Conservation (phyloP, 768 basidiomycete species). For the Cystoderma amianthinum region DNA sequence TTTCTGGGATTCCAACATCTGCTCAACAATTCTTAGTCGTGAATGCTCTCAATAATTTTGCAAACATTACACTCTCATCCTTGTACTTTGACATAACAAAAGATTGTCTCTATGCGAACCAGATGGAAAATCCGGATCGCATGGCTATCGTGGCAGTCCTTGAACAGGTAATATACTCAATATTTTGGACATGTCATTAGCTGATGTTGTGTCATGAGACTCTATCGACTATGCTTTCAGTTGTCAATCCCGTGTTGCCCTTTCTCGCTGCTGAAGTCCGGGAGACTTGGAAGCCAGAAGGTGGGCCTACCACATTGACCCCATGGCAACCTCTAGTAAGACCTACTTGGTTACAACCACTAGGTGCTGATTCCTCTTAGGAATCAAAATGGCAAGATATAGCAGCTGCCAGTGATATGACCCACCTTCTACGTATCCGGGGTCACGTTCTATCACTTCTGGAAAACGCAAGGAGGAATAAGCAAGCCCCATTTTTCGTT, state of each 20-base stretch:
- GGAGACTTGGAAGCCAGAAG: slow-evolving; percentile 28
- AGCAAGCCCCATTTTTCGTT: slow-evolving; percentile 37
- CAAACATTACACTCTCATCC: slow-evolving; percentile 79
- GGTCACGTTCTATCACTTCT: slow-evolving; percentile 55
- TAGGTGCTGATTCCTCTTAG: no score
- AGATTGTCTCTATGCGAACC: slow-evolving; percentile 80
- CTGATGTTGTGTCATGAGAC: slow-evolving; percentile 31
- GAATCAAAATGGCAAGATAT: slow-evolving; percentile 54
- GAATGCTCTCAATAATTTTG: slow-evolving; percentile 66
- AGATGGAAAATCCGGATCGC: slow-evolving; percentile 41
- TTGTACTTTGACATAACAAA: slow-evolving; percentile 91
- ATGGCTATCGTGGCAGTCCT: slow-evolving; percentile 65
- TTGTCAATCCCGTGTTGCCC: slow-evolving; percentile 83
- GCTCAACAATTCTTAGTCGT: slow-evolving; percentile 41
- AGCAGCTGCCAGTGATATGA: slow-evolving; percentile 56
- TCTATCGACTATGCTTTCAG: slow-evolving; percentile 55
- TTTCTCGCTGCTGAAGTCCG: slow-evolving; percentile 90
- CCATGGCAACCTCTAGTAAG: slow-evolving; percentile 69
- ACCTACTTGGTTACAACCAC: no score
- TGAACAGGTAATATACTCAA: slow-evolving; percentile 41
- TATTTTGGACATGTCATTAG: no score
- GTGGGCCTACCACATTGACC: slow-evolving; percentile 59
- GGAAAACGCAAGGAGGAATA: slow-evolving; percentile 70
- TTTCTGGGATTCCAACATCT: background rate
- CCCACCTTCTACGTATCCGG: slow-evolving; percentile 52